Evolutionary conservation across 495 filamentous ascomycete genomes (phyloP), one percentile per base, ranked within the genome.

Genomic region (Penicillium odoratum): DNA sequence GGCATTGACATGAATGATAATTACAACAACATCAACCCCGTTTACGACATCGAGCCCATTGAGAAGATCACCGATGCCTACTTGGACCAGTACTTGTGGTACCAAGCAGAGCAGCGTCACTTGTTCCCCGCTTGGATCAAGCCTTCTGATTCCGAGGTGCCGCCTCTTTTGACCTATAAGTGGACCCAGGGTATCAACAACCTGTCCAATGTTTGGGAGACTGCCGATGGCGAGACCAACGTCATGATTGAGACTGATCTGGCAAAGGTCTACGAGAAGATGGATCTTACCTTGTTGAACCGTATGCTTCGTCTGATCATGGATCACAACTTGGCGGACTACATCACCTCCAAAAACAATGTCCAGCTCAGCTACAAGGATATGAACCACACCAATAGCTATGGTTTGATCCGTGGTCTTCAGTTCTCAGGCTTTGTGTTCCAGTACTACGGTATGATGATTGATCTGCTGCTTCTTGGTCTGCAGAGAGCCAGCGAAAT

Each of bases 1-100:
- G 93, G 94, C 46, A 98, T 99, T 55, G 95, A 99, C 66, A 99
- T 99, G 95, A 99, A 99, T 70, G 95, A 99, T 76, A 99, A 99
- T 65, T 99, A 99, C 71, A 96, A 88, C 76, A 91, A 89, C 33
- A 99, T 98, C 79, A 99, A 98, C 65, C 95, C 95, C 4, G 95
- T 99, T 29, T 99, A 98, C 65, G 95, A 99, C 67, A 93, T 99
- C 63, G 95, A 99, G 72, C 95, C 95, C 3, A 96, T 99, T 50
- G 95, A 99, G 76, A 99, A 99, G 80, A 99, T 99, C 63, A 99
- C 94, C 46, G 95, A 99, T 78, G 95, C 95, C 5, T 99, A 99
- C 64, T 84, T 99, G 43, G 95, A 99, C 67, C 94, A 97, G 66
- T 99, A 99, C 67, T 85, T 99, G 25, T 98, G 95, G 95, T 99